Conservation (phyloP, 352 stramenopile species). For the Globisporangium solare region DNA sequence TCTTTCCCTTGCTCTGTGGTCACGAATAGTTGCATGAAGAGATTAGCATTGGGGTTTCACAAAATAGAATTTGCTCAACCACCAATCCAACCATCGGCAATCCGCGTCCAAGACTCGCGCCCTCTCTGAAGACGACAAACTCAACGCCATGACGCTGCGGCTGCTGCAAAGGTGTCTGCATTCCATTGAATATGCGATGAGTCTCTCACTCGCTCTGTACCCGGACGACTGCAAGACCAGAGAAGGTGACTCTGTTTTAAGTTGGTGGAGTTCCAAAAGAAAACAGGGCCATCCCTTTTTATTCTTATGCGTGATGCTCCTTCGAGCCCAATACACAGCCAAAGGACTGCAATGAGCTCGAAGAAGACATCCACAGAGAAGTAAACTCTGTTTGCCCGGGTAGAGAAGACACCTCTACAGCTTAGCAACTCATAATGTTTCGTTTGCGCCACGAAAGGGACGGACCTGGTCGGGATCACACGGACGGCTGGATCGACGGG, state of each 20-base stretch:
- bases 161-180: constrained; percentile 2
- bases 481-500: background rate
- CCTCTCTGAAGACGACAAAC: background rate
- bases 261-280: constrained; percentile 7
- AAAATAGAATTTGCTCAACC: constrained; percentile 1
- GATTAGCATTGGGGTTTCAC: constrained; percentile 4
- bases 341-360: background rate
- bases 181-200: background rate
- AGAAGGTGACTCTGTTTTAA: constrained; percentile 33
- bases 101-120: background rate
- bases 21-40: background rate
- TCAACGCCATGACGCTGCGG: constrained; percentile 3
- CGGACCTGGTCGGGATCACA: constrained; percentile 7
- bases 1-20: constrained; percentile 77
- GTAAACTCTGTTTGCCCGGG: constrained; percentile 87
- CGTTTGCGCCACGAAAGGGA: constrained; percentile 2
- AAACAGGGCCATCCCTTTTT: constrained; percentile 17
- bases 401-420: constrained; percentile 84
- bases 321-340: background rate
- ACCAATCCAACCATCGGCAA: constrained; percentile 1
- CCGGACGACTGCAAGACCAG: constrained; percentile 25
- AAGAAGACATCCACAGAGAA: constrained; percentile 68
- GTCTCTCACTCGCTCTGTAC: constrained; percentile 10
- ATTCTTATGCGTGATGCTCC: constrained; percentile 42
- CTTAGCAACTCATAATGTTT: constrained; percentile 69